These are phyloP conservation scores for Diaporthe sp. DNA, from an alignment of 2,329 filamentous ascomycete species.

Conservation along the genomic window DNA sequence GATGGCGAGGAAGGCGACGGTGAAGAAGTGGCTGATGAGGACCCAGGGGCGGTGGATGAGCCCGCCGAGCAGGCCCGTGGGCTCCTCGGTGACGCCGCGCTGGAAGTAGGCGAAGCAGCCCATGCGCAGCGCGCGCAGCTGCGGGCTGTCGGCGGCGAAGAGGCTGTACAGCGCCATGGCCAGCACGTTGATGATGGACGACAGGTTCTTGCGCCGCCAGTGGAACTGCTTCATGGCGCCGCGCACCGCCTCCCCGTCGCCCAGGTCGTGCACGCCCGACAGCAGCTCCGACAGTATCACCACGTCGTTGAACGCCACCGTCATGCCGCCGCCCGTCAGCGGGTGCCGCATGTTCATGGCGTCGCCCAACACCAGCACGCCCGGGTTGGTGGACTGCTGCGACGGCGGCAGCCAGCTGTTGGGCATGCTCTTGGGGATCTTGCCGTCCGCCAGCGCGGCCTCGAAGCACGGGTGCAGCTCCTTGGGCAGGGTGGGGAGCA, in stretches of 20 bases:
- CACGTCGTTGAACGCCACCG: conserved; percentile 94
- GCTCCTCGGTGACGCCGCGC: conserved; percentile 80
- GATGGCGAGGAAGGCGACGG: conserved; percentile 89
- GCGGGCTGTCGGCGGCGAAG: conserved; percentile 86
- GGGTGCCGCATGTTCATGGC: conserved; percentile 99
- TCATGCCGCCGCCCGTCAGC: conserved; percentile 97
- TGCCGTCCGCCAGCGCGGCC: conserved; percentile 82
- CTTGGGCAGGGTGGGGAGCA: conserved; percentile 82
- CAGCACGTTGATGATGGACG: conserved; percentile 96
- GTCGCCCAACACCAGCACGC: conserved; percentile 88
- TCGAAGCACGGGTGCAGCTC: conserved; percentile 80
- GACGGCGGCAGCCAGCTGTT: conserved; percentile 92
- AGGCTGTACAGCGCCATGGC: conserved; percentile 92
- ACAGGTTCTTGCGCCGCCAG: conserved; percentile 86
- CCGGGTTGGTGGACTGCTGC: conserved; percentile 70
- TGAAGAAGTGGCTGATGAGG: conserved; percentile 94
- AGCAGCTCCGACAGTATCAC: conserved; percentile 82
- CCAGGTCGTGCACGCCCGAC: conserved; percentile 75
- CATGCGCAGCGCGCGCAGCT: conserved; percentile 84
- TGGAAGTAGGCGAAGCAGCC: conserved; percentile 97
- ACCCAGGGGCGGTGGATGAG: conserved; percentile 82
- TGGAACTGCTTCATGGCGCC: conserved; percentile 82
- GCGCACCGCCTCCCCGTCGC: conserved; percentile 75
- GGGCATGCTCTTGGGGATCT: conserved; percentile 87
- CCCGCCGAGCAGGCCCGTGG: conserved; percentile 84